These are phyloP conservation scores for Lichtheimia hyalospora DNA, from an alignment of 371 early-diverging fungal species.

Conservation along the genomic window DNA sequence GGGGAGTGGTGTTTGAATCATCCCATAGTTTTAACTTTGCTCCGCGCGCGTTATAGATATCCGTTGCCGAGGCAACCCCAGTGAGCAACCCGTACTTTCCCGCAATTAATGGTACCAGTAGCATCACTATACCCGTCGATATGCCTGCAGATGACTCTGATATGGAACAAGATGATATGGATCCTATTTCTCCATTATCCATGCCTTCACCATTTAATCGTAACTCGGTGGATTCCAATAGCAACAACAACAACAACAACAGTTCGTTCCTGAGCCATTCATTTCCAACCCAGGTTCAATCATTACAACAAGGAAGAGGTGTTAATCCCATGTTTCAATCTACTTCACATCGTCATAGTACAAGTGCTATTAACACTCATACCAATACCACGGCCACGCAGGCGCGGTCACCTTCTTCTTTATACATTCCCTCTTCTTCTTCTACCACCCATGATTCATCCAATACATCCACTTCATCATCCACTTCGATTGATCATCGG, in stretches of 20 bases:
- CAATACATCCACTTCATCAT: neutral
- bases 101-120: slow-evolving; percentile 12
- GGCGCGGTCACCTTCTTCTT: slow-evolving; percentile 12
- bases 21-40: no score
- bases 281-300: slow-evolving; percentile 8
- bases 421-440: neutral
- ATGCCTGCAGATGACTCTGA: slow-evolving; percentile 29
- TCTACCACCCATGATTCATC: slow-evolving; percentile 1
- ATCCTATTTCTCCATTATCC: slow-evolving; percentile 15
- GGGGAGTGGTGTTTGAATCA: no score
- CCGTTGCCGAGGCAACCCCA: no score
- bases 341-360: neutral
- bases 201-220: slow-evolving; percentile 7
- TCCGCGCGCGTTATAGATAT: no score
- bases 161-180: slow-evolving; percentile 24
- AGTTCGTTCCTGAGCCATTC: slow-evolving; percentile 18
- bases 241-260: neutral
- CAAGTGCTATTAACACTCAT: neutral
- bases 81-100: slow-evolving; percentile 9
- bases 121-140: slow-evolving; percentile 37
- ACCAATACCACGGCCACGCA: slow-evolving; percentile 12
- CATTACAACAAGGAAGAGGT: neutral
- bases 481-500: neutral
- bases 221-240: neutral
- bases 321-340: neutral